Evolutionary conservation across 2,329 filamentous ascomycete genomes (phyloP).

Genomic region (Epichloe gansuensis): DNA sequence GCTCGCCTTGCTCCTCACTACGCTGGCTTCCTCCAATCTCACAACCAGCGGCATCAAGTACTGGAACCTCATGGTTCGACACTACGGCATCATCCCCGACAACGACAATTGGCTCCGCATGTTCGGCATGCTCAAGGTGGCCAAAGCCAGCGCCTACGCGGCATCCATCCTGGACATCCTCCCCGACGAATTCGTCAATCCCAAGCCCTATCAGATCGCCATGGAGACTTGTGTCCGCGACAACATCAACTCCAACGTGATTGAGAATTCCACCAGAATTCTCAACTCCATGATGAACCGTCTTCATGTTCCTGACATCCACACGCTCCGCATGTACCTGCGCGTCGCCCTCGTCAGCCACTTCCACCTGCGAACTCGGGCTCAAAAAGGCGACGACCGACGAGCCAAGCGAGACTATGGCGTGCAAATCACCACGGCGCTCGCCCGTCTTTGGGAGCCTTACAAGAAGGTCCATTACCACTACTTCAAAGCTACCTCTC

Average conservation of each 20-base stretch:
- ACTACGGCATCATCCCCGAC: slow-evolving; percentile 57
- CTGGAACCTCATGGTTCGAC: slow-evolving; percentile 58
- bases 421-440: slow-evolving; percentile 35
- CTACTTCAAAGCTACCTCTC: slow-evolving; percentile 17
- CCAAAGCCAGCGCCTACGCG: slow-evolving; percentile 50
- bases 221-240: slow-evolving; percentile 65
- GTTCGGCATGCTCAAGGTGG: slow-evolving; percentile 51
- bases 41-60: slow-evolving; percentile 57
- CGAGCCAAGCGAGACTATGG: slow-evolving; percentile 32
- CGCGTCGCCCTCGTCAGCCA: slow-evolving; percentile 38
- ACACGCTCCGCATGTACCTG: slow-evolving; percentile 42
- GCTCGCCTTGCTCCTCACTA: slow-evolving; percentile 56
- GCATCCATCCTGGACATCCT: slow-evolving; percentile 46
- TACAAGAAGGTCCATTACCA: slow-evolving; percentile 28
- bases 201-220: slow-evolving; percentile 55
- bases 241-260: slow-evolving; percentile 57
- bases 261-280: slow-evolving; percentile 51
- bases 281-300: slow-evolving; percentile 46
- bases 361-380: slow-evolving; percentile 23
- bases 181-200: slow-evolving; percentile 29
- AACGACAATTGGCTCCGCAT: slow-evolving; percentile 54
- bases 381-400: slow-evolving; percentile 17
- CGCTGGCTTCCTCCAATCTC: slow-evolving; percentile 46
- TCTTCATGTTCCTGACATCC: slow-evolving; percentile 33
- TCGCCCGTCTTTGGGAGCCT: slow-evolving; percentile 38